Conservation (phyloP, 768 basidiomycete genomes). For the Harrya chromipes region DNA sequence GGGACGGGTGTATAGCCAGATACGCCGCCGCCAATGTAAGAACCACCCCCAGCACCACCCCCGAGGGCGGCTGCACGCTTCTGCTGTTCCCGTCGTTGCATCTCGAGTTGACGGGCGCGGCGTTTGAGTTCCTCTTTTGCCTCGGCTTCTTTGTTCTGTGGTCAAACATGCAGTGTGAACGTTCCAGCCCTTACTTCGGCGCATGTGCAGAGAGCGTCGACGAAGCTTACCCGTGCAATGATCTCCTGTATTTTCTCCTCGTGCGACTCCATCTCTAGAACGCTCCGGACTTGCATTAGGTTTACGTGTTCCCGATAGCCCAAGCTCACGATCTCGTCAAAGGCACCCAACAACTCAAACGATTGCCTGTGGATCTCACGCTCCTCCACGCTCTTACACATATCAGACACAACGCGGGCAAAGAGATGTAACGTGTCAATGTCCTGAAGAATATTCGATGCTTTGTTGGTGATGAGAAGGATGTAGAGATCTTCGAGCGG, state of each 20-base stretch:
- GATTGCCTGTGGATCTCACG: slow-evolving; percentile 86
- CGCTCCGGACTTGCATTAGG: slow-evolving; percentile 72
- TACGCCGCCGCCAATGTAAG: slow-evolving; percentile 63
- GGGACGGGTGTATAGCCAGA: slow-evolving; percentile 72
- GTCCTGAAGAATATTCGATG: slow-evolving; percentile 98
- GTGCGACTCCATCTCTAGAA: slow-evolving; percentile 87
- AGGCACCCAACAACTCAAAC: slow-evolving; percentile 91
- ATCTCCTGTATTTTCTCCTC: slow-evolving; percentile 98
- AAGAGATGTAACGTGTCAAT: slow-evolving; percentile 95
- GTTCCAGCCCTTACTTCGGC: no score
- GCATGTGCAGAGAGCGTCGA: background rate
- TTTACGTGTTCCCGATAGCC: slow-evolving; percentile 82
- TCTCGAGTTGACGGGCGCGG: slow-evolving; percentile 95
- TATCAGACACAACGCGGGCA: slow-evolving; percentile 88
- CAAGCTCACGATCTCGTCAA: slow-evolving; percentile 93
- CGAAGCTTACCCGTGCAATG: slow-evolving; percentile 75
- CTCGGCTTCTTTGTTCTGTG: slow-evolving; percentile 96
- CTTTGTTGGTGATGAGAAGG: slow-evolving; percentile 96
- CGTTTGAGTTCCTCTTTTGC: slow-evolving; percentile 99
- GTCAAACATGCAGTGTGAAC: background rate
- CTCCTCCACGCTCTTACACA: slow-evolving; percentile 84
- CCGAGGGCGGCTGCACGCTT: slow-evolving; percentile 58
- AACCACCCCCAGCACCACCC: slow-evolving; percentile 41
- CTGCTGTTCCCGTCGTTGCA: slow-evolving; percentile 95
- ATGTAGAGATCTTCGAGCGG: slow-evolving; percentile 97